Percentiles rank a stretch among this genome's conserved stretches.
phyloP scores from a whole-genome alignment of 108 stramenopile genomes.

The Seminavis robusta region DNA sequence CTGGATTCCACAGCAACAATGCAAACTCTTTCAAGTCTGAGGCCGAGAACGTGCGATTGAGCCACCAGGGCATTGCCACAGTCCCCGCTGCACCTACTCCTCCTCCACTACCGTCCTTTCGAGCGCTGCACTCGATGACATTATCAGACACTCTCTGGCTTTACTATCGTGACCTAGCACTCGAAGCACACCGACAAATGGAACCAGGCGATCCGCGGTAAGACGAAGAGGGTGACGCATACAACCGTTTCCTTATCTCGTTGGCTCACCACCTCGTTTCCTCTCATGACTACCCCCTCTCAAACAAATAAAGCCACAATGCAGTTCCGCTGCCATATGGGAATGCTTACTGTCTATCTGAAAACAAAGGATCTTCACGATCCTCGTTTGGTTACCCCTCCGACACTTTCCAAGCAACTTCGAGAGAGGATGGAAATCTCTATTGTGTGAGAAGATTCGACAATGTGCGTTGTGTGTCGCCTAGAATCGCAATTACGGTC shows the following conservation, averaged over 20 bases:
- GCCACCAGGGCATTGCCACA: too few species aligned
- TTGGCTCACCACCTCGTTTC: too few species aligned
- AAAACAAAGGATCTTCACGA: conserved; percentile 22
- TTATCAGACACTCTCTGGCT: conserved; percentile 55
- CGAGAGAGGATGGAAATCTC: conserved; percentile 65
- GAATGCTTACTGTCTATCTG: conserved; percentile 21
- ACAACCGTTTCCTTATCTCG: too few species aligned
- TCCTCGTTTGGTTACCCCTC: conserved; percentile 82
- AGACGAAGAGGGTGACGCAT: too few species aligned
- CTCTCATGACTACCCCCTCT: conserved; percentile 10
- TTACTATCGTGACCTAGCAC: conserved; percentile 56
- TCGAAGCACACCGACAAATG: conserved; percentile 58
- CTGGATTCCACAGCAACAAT: neutral
- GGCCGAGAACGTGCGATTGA: too few species aligned
- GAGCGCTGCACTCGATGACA: conserved; percentile 40
- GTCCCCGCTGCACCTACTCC: conserved; percentile 38
- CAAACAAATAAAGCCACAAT: too few species aligned
- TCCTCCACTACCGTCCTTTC: conserved; percentile 30
- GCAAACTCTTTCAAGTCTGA: too few species aligned
- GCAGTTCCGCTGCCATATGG: conserved; percentile 33
- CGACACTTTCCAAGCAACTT: conserved; percentile 55
- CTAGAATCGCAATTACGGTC: conserved; percentile 76
- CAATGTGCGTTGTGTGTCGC: conserved; percentile 68
- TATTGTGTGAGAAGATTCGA: conserved; percentile 89
- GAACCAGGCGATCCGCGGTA: conserved; percentile 61